Conservation (phyloP, 192 early-diverging fungal species). For the Linnemannia schmuckeri region DNA sequence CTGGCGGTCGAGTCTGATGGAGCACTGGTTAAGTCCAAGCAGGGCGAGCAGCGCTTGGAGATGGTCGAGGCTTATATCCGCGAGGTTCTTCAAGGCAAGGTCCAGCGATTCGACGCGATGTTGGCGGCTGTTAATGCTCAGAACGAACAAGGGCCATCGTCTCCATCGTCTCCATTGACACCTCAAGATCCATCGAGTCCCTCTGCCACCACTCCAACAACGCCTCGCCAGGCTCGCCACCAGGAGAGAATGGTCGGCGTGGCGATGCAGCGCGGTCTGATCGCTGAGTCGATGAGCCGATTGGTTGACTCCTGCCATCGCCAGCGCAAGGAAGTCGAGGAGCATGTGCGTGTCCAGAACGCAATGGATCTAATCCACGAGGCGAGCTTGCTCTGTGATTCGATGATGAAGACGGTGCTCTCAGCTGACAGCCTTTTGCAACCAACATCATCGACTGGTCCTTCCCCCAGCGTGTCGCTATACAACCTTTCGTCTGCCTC, state of each 20-base stretch:
- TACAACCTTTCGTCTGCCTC: slow-evolving; percentile 27
- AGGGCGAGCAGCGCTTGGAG: slow-evolving; percentile 30
- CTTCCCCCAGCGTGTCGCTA: slow-evolving; percentile 12
- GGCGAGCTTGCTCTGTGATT: slow-evolving; percentile 25
- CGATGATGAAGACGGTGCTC: slow-evolving; percentile 20
- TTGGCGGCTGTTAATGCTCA: slow-evolving; percentile 26
- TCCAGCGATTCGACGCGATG: slow-evolving; percentile 35
- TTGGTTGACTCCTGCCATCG: slow-evolving; percentile 39
- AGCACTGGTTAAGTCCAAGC: slow-evolving; percentile 39
- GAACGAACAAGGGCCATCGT: slow-evolving; percentile 17
- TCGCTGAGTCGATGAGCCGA: slow-evolving; percentile 44
- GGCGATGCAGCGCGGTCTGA: slow-evolving; percentile 48
- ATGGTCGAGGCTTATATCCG: slow-evolving; percentile 37
- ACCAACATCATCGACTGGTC: neutral
- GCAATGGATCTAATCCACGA: slow-evolving; percentile 44
- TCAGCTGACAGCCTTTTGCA: slow-evolving; percentile 28
- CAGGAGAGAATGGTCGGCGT: slow-evolving; percentile 53
- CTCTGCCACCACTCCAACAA: neutral
- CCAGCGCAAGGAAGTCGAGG: slow-evolving; percentile 41
- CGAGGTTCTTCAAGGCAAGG: slow-evolving; percentile 33
- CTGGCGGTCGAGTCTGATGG: slow-evolving; percentile 39
- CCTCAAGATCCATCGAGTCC: slow-evolving; percentile 4
- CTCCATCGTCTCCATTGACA: neutral
- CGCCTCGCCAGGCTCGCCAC: slow-evolving; percentile 19
- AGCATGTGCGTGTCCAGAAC: slow-evolving; percentile 31